phyloP scores from a whole-genome alignment of 148 eudicot species.

The Chenopodium album region DNA sequence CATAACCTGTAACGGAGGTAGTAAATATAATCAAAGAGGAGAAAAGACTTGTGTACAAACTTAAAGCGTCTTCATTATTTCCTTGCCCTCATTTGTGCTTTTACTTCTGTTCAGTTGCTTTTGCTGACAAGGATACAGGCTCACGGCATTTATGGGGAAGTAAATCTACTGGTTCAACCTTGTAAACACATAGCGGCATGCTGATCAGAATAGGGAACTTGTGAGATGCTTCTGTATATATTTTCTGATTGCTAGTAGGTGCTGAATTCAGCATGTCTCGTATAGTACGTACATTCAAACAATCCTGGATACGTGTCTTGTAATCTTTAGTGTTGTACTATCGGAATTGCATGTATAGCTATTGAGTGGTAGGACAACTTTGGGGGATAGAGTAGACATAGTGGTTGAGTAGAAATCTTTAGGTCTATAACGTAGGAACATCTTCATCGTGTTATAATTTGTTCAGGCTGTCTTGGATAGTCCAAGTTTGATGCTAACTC shows the following conservation, averaged over 20 bases:
- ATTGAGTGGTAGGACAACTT: constrained; percentile 22
- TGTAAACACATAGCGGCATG: background rate
- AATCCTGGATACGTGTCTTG: background rate
- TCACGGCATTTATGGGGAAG: background rate
- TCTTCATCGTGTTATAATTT: constrained; percentile 9
- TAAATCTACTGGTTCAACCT: constrained; percentile 5
- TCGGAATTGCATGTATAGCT: constrained; percentile 32
- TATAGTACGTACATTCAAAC: constrained; percentile 28
- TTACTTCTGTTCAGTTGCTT: background rate
- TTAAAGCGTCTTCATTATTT: background rate
- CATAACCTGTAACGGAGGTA: too few species aligned
- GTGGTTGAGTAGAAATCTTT: background rate
- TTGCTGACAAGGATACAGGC: background rate
- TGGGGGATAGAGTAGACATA: constrained; percentile 19
- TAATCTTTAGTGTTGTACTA: constrained; percentile 21
- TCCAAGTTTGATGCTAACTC: background rate
- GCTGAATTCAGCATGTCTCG: background rate
- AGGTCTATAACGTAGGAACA: constrained; percentile 15
- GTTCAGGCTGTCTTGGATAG: constrained; percentile 2
- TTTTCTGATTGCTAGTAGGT: constrained; percentile 10
- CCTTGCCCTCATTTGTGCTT: background rate
- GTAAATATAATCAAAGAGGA: background rate
- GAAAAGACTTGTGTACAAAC: background rate
- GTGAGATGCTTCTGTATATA: constrained; percentile 22
- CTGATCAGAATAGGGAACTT: background rate